Evolutionary conservation across 495 filamentous ascomycete species (phyloP).

Genomic region (Penicillium crystallinum): DNA sequence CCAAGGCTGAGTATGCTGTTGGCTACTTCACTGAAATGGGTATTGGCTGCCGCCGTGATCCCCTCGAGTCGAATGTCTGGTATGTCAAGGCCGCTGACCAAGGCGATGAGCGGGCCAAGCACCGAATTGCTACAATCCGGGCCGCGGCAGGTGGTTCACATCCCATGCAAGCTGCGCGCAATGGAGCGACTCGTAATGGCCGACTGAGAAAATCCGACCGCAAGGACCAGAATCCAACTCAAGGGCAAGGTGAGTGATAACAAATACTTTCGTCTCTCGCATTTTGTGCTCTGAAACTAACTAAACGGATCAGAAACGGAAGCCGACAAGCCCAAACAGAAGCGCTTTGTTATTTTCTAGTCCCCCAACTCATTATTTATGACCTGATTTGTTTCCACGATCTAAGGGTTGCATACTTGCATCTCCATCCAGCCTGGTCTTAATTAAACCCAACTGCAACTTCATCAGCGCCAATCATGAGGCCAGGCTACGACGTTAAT

Average conservation of each 20-base stretch:
- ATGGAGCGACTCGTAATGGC: conserved; percentile 12
- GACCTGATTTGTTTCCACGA: background rate
- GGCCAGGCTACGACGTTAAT: background rate
- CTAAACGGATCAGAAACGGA: conserved; percentile 5
- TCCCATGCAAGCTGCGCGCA: conserved; percentile 28
- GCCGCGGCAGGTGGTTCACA: conserved; percentile 74
- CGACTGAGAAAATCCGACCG: conserved; percentile 12
- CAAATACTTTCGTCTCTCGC: background rate
- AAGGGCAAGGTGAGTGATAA: conserved; percentile 12
- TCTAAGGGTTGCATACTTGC: background rate
- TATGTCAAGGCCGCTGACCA: conserved; percentile 94
- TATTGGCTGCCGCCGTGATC: conserved; percentile 88
- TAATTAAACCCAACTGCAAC: background rate
- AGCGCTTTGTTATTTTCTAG: conserved; percentile 34
- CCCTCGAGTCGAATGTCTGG: conserved; percentile 95
- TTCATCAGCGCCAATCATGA: background rate
- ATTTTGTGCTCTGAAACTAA: background rate
- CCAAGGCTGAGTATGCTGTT: conserved; percentile 91
- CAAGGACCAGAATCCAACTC: conserved; percentile 1
- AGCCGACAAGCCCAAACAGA: conserved; percentile 24
- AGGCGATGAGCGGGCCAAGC: conserved; percentile 83
- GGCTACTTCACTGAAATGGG: conserved; percentile 99
- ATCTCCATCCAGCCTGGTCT: background rate
- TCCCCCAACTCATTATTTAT: background rate
- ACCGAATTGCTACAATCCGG: conserved; percentile 77